A percentile compares a stretch with the other conserved stretches of the same genome.
phyloP scores from a whole-genome alignment of 345 rosid genomes.

The Microcos paniculata region DNA sequence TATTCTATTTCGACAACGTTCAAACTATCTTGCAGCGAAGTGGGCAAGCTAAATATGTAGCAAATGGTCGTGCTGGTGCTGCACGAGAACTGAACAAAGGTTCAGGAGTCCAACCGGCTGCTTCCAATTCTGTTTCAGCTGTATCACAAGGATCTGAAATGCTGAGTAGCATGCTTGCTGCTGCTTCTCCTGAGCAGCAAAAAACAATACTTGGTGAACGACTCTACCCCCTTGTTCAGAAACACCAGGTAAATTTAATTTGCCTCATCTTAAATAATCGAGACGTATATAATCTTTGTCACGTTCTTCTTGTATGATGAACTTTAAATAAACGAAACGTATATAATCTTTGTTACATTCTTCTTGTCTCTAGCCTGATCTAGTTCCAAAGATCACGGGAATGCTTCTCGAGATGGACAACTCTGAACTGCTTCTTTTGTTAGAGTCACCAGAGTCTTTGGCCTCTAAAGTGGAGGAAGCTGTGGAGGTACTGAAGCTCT shows the following conservation, averaged over 20 bases:
- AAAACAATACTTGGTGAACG: slow-evolving; percentile 64
- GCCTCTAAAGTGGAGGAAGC: slow-evolving; percentile 71
- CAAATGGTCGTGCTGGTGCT: slow-evolving; percentile 32
- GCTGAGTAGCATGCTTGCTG: slow-evolving; percentile 59
- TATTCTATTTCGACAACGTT: too few relatives aligned
- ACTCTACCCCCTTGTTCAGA: slow-evolving; percentile 63
- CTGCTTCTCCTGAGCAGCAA: slow-evolving; percentile 54
- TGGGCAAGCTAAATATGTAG: slow-evolving; percentile 37
- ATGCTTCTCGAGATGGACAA: slow-evolving; percentile 85
- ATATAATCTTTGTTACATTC: background rate
- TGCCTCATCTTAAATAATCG: background rate
- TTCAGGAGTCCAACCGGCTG: slow-evolving; percentile 24
- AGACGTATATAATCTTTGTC: background rate
- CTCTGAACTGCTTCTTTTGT: slow-evolving; percentile 52
- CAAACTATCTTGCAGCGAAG: slow-evolving; percentile 25
- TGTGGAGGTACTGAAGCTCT: slow-evolving; percentile 57
- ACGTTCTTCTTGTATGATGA: too few relatives aligned
- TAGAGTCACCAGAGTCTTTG: slow-evolving; percentile 63
- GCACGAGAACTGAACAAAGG: slow-evolving; percentile 41
- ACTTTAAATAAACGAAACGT: background rate
- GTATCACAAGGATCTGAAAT: slow-evolving; percentile 39
- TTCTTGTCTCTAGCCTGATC: slow-evolving; percentile 56
- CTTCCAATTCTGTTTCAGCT: slow-evolving; percentile 32
- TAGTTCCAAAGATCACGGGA: slow-evolving; percentile 72
- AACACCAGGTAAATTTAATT: slow-evolving; percentile 44